Base-by-base conservation (phyloP, 805 yeast species). In the Blastobotrys muscicola region DNA sequence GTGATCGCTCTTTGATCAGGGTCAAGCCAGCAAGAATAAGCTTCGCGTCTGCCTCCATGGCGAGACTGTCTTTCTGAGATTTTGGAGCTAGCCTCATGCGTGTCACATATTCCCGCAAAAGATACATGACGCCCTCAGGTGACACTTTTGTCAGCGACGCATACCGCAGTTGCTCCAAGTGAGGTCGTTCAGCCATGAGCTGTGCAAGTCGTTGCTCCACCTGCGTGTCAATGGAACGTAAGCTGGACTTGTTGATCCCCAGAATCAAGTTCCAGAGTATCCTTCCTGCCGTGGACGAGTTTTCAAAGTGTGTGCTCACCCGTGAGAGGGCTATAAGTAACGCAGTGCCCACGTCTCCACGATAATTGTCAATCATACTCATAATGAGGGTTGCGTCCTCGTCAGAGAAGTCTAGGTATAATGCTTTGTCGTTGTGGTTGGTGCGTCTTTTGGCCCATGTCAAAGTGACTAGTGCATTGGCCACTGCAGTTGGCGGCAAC, bases 141-240 rank as follows among this genome's bases (percentile, higher is more conserved):
- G 51, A 31, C 3, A 53, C 50, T 12, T 44, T 42, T 2, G 53
- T 49, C 26, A 60, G 46, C 1, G 62, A 47, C 61, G 60, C 54
- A 41, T 52, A 60, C 12, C 61, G 42, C 39, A 59, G 42, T 41
- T 58, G 64, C 41, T 60, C 65, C 9, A 55, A 33, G n/a, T 50
- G 52, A 1, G 65, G 63, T 26, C 65, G 49, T 4, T 41, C 26
- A 2, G 46, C 44, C 12, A 58, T 37, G 6, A 39, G 38, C 5
- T 31, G 29, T 1, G 52, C 49, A 1, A 53, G 16, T 10, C n/a
- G 14, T 7, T 26, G 46, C 30, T 47, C 45, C 5, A 51, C 29
- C 12, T 11, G 12, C 8, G n/a, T n/a, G 9, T 20, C 26, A 20
- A 20, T 41, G 12, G 47, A 29, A 12, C 29, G 31, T 6, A 11